phyloP scores from a whole-genome alignment of 164 flowering plant genomes.

The Vitis rotundifolia region DNA sequence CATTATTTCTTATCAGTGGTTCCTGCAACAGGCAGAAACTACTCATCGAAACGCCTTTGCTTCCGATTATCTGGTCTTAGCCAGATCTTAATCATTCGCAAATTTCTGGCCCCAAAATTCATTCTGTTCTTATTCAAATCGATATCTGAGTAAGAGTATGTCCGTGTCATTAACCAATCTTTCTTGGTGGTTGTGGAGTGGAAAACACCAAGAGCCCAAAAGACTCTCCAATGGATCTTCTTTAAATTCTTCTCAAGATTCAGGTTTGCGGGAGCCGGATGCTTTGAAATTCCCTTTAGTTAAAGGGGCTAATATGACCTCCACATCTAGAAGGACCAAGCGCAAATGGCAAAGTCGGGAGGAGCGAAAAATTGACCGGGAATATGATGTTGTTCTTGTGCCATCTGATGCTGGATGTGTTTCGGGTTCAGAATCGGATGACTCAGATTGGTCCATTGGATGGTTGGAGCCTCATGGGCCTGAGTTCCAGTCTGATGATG shows the following conservation, averaged over 20 bases:
- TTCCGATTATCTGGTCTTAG: no score
- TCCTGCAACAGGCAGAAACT: no score
- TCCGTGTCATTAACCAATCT: conserved; percentile 40
- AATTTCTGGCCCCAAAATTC: no score
- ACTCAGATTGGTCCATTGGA: conserved; percentile 88
- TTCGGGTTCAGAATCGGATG: conserved; percentile 88
- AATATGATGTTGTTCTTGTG: conserved; percentile 79
- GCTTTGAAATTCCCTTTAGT: conserved; percentile 43
- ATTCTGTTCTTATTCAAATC: no score
- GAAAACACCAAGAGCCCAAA: conserved; percentile 38
- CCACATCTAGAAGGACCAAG: conserved; percentile 56
- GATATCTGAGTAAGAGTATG: conserved; percentile 20
- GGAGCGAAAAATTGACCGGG: conserved; percentile 66
- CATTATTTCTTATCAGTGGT: no score
- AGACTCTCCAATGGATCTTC: conserved; percentile 33
- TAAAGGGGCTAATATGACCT: conserved; percentile 20
- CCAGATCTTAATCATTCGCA: no score
- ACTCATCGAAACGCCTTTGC: no score
- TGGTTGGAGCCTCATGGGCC: conserved; percentile 93
- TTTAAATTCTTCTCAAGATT: conserved; percentile 28
- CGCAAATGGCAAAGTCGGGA: conserved; percentile 77
- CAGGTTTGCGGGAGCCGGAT: conserved; percentile 38
- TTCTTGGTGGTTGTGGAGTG: conserved; percentile 57
- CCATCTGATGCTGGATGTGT: conserved; percentile 83
- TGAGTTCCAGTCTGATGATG: conserved; percentile 70